Conservation (phyloP, 495 filamentous ascomycete genomes). For the Tuber magnatum region DNA sequence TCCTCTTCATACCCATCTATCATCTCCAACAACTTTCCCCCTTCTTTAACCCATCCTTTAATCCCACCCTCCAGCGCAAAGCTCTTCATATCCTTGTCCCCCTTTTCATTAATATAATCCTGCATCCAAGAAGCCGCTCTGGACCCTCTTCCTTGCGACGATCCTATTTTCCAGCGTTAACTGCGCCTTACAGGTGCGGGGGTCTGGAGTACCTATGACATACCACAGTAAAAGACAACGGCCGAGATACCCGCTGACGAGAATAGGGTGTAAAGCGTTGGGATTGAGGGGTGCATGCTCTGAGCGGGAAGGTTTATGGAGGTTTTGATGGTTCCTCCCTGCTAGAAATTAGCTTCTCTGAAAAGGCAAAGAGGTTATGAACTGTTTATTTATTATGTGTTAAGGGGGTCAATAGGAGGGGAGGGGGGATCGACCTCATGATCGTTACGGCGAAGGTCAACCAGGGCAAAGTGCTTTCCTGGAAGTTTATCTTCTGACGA, state of each 20-base stretch:
- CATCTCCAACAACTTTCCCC: conserved; percentile 49
- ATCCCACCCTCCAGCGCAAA: conserved; percentile 55
- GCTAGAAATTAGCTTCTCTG: neutral
- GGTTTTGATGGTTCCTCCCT: conserved; percentile 62
- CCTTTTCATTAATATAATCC: conserved; percentile 51
- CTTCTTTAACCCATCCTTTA: conserved; percentile 57
- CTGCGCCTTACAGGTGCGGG: neutral
- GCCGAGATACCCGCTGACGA: conserved; percentile 46
- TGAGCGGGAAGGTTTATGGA: conserved; percentile 69
- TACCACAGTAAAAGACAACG: conserved; percentile 66
- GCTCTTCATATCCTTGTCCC: conserved; percentile 50
- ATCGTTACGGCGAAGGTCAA: conserved; percentile 58
- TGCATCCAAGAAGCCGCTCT: conserved; percentile 61
- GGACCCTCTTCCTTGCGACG: conserved; percentile 56
- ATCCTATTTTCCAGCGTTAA: conserved; percentile 46
- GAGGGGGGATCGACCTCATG: conserved; percentile 49
- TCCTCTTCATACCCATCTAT: conserved; percentile 55
- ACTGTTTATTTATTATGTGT: neutral
- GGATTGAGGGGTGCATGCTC: conserved; percentile 54
- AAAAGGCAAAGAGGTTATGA: neutral
- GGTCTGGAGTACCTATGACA: conserved; percentile 21
- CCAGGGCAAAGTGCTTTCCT: conserved; percentile 53
- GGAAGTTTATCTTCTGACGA: conserved; percentile 25
- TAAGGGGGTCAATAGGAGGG: neutral
- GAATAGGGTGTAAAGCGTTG: conserved; percentile 53